Percentiles rank a stretch among this genome's conserved stretches.
These are phyloP conservation scores for Suillus placidus DNA, from an alignment of 768 basidiomycete genomes.

Conservation along the genomic window DNA sequence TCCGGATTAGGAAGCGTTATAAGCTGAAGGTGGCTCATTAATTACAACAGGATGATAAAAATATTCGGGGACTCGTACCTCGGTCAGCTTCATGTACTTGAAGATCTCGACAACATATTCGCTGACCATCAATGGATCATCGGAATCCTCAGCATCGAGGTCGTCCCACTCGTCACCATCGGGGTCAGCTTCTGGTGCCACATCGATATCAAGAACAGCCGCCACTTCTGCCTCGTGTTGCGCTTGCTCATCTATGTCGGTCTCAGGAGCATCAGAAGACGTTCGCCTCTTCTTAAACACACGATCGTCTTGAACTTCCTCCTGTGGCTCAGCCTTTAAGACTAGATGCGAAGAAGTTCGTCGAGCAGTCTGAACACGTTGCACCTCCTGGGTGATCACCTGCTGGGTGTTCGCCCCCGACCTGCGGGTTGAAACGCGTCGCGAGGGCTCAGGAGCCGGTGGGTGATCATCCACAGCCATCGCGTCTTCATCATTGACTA, in stretches of 20 bases:
- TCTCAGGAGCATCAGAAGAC: slow-evolving; percentile 61
- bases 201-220: slow-evolving; percentile 47
- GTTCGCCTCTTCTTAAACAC: slow-evolving; percentile 77
- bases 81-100: slow-evolving; percentile 82
- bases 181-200: slow-evolving; percentile 66
- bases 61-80: slow-evolving; percentile 50
- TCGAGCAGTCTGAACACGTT: slow-evolving; percentile 29
- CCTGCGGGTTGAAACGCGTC: slow-evolving; percentile 33
- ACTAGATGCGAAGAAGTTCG: slow-evolving; percentile 37
- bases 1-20: slow-evolving; percentile 78
- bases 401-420: slow-evolving; percentile 21
- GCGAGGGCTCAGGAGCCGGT: slow-evolving; percentile 21
- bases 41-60: slow-evolving; percentile 9
- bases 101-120: slow-evolving; percentile 96
- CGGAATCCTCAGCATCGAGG: slow-evolving; percentile 86
- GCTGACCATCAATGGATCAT: slow-evolving; percentile 96
- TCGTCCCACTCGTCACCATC: slow-evolving; percentile 81
- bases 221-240: slow-evolving; percentile 36
- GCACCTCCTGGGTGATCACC: slow-evolving; percentile 32
- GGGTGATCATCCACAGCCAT: slow-evolving; percentile 52
- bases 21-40: slow-evolving; percentile 44
- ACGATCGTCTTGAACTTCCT: slow-evolving; percentile 60
- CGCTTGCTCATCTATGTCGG: slow-evolving; percentile 45
- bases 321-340: slow-evolving; percentile 38
- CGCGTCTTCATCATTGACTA: slow-evolving; percentile 48